Conservation (phyloP, 163 green algal genomes). For the Coccomyxa subellipsoidea region DNA sequence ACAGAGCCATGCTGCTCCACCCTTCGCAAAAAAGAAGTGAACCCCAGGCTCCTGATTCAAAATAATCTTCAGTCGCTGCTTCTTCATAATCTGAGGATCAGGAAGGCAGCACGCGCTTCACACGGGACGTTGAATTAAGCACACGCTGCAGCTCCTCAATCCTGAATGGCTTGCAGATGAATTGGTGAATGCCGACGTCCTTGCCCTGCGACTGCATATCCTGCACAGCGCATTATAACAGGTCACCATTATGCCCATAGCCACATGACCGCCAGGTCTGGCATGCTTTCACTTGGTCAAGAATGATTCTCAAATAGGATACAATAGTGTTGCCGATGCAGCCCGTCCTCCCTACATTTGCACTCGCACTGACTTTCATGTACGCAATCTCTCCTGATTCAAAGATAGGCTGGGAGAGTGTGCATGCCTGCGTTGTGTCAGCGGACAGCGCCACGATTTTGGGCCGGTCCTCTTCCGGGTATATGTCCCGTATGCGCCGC, state of each 20-base stretch:
- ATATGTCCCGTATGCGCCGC: constrained; percentile 41
- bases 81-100: too few relatives aligned
- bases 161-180: constrained; percentile 62
- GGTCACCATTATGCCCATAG: not conserved
- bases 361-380: too few relatives aligned
- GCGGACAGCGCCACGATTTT: constrained; percentile 60
- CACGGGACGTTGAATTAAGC: not conserved
- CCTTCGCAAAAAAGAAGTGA: too few relatives aligned
- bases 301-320: too few relatives aligned
- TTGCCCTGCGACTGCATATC: constrained; percentile 40
- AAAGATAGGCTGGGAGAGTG: not conserved
- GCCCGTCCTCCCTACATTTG: too few relatives aligned
- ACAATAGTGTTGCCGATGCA: too few relatives aligned
- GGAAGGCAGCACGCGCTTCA: not conserved
- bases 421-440: constrained; percentile 38
- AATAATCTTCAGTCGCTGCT: too few relatives aligned
- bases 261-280: too few relatives aligned
- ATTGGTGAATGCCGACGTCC: constrained; percentile 55
- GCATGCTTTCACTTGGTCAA: too few relatives aligned
- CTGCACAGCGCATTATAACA: not conserved
- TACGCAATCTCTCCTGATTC: not conserved
- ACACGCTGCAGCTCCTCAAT: constrained; percentile 51
- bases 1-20: too few relatives aligned
- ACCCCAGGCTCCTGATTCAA: too few relatives aligned
- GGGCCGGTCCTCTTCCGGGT: constrained; percentile 34